Percentiles rank a stretch among this genome's conserved stretches.
These are phyloP conservation scores for Starmerella sp. DNA, from an alignment of 805 yeast species.

Conservation along the genomic window DNA sequence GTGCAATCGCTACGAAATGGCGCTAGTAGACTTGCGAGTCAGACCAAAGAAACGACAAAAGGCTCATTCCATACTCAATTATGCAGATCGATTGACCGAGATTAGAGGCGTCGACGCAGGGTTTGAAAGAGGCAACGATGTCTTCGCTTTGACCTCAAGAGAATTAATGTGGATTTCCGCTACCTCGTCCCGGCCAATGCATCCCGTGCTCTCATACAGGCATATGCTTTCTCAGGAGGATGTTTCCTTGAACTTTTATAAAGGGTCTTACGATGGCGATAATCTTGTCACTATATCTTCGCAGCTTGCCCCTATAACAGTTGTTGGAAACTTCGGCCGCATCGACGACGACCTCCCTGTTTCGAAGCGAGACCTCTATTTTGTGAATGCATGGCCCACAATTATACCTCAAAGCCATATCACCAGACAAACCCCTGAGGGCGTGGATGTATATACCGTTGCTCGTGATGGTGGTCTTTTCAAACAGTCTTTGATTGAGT, in stretches of 20 bases:
- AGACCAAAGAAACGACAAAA: not conserved
- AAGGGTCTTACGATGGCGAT: slow-evolving; percentile 23
- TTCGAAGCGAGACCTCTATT: slow-evolving; percentile 24
- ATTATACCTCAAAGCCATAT: slow-evolving; percentile 19
- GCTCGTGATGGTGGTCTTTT: slow-evolving; percentile 20
- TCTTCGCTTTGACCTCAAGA: slow-evolving; percentile 52
- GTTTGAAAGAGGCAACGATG: slow-evolving; percentile 25
- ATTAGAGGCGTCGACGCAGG: slow-evolving; percentile 17
- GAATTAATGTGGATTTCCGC: slow-evolving; percentile 45
- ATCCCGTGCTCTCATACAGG: slow-evolving; percentile 56
- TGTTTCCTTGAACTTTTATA: slow-evolving; percentile 36
- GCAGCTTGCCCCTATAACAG: slow-evolving; percentile 27
- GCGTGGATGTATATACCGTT: slow-evolving; percentile 11
- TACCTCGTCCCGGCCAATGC: slow-evolving; percentile 25
- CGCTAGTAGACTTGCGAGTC: slow-evolving; percentile 11
- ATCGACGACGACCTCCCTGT: slow-evolving; percentile 29
- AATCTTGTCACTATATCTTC: slow-evolving; percentile 27
- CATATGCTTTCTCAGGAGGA: slow-evolving; percentile 52
- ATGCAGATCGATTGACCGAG: slow-evolving; percentile 8
- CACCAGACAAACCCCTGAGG: not conserved
- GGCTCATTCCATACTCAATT: slow-evolving; percentile 1
- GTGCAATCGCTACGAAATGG: slow-evolving; percentile 17
- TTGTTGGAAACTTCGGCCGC: slow-evolving; percentile 31
- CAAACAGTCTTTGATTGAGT: slow-evolving; percentile 11
- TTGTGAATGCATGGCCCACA: slow-evolving; percentile 20